A percentile compares a stretch with the other conserved stretches of the same genome.
Evolutionary conservation across 192 early-diverging fungal genomes (phyloP).

Genomic region (Entomortierella chlamydospora): DNA sequence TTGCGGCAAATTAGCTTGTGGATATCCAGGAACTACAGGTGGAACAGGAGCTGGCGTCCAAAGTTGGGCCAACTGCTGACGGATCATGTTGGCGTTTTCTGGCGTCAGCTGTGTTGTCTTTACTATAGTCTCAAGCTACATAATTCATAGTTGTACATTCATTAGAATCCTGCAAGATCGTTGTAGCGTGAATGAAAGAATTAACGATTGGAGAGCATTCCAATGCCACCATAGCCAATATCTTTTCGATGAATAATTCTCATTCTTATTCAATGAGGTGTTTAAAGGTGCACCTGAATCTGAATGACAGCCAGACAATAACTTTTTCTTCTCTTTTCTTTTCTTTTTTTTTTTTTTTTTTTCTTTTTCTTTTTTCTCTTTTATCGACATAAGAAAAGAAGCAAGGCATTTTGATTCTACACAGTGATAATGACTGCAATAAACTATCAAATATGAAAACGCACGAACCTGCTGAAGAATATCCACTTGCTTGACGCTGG

Average conservation of each 20-base stretch:
- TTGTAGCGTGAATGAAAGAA: background rate
- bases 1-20: slow-evolving; percentile 3
- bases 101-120: slow-evolving; percentile 58
- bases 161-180: background rate
- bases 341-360: slow-evolving; percentile 12
- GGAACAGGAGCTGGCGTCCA: slow-evolving; percentile 29
- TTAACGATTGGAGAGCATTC: too few relatives aligned
- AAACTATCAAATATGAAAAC: background rate
- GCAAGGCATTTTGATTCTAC: slow-evolving; percentile 1
- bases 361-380: slow-evolving; percentile 15
- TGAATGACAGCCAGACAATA: background rate
- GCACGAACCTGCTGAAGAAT: slow-evolving; percentile 49
- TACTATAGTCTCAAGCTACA: slow-evolving; percentile 58
- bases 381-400: background rate
- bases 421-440: background rate
- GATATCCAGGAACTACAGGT: slow-evolving; percentile 8
- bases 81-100: slow-evolving; percentile 58
- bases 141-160: background rate
- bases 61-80: slow-evolving; percentile 55
- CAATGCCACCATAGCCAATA: too few relatives aligned
- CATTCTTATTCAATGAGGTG: too few relatives aligned
- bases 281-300: too few relatives aligned
- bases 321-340: slow-evolving; percentile 8
- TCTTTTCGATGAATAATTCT: too few relatives aligned
- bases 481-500: slow-evolving; percentile 29